Base-by-base conservation (phyloP, 2,329 filamentous ascomycete species). In the Xylaria sp. region DNA sequence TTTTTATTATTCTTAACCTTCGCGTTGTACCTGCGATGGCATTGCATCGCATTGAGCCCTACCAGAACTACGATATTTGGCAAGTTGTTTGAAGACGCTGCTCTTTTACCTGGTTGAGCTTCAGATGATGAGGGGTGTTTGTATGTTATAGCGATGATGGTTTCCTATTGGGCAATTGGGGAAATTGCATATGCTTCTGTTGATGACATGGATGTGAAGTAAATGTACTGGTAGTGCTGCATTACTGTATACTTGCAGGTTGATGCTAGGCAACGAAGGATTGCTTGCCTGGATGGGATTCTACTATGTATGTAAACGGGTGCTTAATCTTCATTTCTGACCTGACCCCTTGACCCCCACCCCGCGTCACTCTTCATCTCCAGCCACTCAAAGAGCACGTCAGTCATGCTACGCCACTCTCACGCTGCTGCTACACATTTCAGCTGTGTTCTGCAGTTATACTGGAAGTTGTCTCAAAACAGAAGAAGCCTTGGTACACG, bases 161-260 rank as follows among this genome's bases (percentile, higher is more conserved):
- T 53, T 53, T 58, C 34, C 15, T 41, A 66, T 63, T 69, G 67
- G 67, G 46, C 45, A 20, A 43, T 18, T 15, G 25, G 25, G 48
- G 55, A 64, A 45, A 60, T 56, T 67, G 55, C 46, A 7, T 18
- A 12, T 50, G 23, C 30, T 10, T 45, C 43, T 61, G 39, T 30
- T 9, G 36, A 30, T 50, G 60, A 48, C 53, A 55, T 41, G 60
- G 64, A 15, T 30, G 20, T 50, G 23, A 50, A 50, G 30, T 15
- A 55, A 34, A 32, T 52, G 30, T 20, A 36, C 28, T n/a, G 18
- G n/a, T n/a, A 20, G 50, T 34, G 20, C 46, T 50, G 46, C 25
- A 30, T 28, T 15, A 28, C 18, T 1, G 0, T 9, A 9, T n/a
- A 15, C 32, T 34, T 30, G 2, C 2, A 12, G 48, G 18, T 34